Percentiles rank a stretch among this genome's conserved stretches.
These are phyloP conservation scores for Claviceps sp. DNA, from an alignment of 2,329 filamentous ascomycete genomes.

Conservation along the genomic window DNA sequence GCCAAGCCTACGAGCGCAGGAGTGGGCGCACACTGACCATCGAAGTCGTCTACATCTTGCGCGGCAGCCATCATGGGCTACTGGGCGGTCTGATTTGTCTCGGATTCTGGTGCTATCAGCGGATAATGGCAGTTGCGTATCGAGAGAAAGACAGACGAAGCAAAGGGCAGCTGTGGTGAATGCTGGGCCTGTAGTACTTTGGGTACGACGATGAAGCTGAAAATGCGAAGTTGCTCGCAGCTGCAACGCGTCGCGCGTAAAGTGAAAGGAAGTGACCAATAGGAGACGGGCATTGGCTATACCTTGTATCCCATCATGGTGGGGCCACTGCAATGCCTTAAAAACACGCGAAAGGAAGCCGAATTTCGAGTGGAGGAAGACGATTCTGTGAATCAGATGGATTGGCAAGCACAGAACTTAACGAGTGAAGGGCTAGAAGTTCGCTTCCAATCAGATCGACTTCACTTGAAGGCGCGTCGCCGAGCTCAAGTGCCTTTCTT, in stretches of 20 bases:
- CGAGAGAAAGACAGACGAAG: background rate
- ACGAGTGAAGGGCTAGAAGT: too few species aligned
- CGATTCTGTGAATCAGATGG: too few species aligned
- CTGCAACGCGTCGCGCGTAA: constrained; percentile 25
- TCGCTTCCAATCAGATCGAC: too few species aligned
- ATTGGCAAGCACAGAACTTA: too few species aligned
- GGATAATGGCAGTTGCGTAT: background rate
- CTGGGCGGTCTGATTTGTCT: background rate
- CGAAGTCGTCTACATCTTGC: constrained; percentile 21
- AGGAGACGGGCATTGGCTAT: too few species aligned
- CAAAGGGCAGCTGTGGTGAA: background rate
- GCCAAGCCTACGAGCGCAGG: background rate
- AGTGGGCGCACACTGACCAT: constrained; percentile 16
- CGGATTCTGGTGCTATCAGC: background rate
- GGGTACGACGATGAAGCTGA: constrained; percentile 2
- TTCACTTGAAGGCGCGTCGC: too few species aligned
- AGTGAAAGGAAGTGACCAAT: constrained; percentile 9
- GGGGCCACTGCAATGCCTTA: background rate
- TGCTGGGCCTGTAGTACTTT: constrained; percentile 9
- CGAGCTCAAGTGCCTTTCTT: too few species aligned
- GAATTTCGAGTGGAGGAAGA: too few species aligned
- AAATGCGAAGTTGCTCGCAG: background rate
- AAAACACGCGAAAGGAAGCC: background rate
- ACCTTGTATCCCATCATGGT: background rate
- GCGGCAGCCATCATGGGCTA: constrained; percentile 20